Evolutionary conservation across 176 grass and related monocot genomes (phyloP).

Genomic region (Hordeum vulgare): MorexV3_pseudomolecules_assembly NC_058523.1:142017891-142018390

Average conservation of each 20-base stretch:
- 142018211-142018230: not conserved
- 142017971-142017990: conserved; percentile 58
- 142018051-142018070: conserved; percentile 4
- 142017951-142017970: conserved; percentile 21
- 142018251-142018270: conserved; percentile 38
- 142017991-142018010: conserved; percentile 78
- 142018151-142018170: not conserved
- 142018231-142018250: not conserved
- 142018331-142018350: conserved; percentile 27
- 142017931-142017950: conserved; percentile 59
- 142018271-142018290: conserved; percentile 25
- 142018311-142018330: conserved; percentile 48
- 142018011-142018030: not conserved
- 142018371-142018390: not conserved
- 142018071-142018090: conserved; percentile 24
- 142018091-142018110: not conserved
- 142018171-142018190: not conserved
- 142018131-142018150: not conserved
- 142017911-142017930: conserved; percentile 14
- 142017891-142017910: conserved; percentile 31
- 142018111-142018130: not conserved
- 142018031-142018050: conserved; percentile 10
- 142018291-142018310: conserved; percentile 78
- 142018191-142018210: not conserved
- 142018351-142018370: conserved; percentile 28